These are phyloP conservation scores for Sugiyamaella floridensis DNA, from an alignment of 805 yeast genomes.

Conservation along the genomic window DNA sequence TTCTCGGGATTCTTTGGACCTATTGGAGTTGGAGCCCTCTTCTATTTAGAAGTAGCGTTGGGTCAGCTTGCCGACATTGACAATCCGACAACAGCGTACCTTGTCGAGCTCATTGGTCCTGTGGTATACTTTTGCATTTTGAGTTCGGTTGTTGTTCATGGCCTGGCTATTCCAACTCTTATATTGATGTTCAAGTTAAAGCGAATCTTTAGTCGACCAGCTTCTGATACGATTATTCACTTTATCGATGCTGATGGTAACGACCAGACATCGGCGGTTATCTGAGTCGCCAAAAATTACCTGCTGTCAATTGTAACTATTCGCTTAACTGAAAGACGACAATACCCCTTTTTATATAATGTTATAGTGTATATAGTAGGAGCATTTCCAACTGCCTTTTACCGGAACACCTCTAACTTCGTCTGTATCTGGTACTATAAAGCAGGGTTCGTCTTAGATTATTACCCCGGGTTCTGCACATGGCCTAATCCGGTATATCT, in stretches of 20 bases:
- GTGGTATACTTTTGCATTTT: slow-evolving; percentile 62
- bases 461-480: too few relatives aligned
- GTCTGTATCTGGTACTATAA: too few relatives aligned
- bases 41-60: slow-evolving; percentile 42
- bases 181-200: background rate
- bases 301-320: too few relatives aligned
- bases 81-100: slow-evolving; percentile 27
- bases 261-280: background rate
- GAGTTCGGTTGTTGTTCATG: slow-evolving; percentile 69
- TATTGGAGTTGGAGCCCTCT: slow-evolving; percentile 65
- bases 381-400: too few relatives aligned
- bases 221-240: background rate
- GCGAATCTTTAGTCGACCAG: background rate
- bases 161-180: slow-evolving; percentile 31
- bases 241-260: background rate
- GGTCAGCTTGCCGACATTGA: slow-evolving; percentile 31
- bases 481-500: too few relatives aligned
- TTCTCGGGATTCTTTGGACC: slow-evolving; percentile 76
- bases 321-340: too few relatives aligned
- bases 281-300: background rate
- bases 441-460: too few relatives aligned
- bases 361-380: too few relatives aligned
- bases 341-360: too few relatives aligned
- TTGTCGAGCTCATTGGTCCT: slow-evolving; percentile 56
- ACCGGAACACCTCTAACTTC: too few relatives aligned